Conservation (phyloP, 371 early-diverging fungal species). For the Fennellomyces sp. region DNA sequence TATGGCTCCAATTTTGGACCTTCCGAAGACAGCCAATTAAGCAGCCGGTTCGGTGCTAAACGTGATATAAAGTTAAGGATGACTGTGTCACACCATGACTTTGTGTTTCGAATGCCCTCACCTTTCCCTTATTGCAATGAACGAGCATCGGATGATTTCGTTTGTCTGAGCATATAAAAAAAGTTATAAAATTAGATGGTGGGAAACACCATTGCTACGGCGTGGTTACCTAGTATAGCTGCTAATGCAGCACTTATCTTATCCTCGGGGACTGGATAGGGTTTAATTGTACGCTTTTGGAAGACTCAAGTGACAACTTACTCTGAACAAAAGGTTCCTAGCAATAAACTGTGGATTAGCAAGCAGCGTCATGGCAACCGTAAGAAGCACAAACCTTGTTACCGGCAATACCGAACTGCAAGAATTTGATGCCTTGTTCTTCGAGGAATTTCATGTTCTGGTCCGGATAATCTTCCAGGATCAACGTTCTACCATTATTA, state of each 20-base stretch:
- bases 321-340: conserved; percentile 98
- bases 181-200: neutral
- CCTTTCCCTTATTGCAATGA: conserved; percentile 98
- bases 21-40: conserved; percentile 94
- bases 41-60: conserved; percentile 93
- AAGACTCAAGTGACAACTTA: too few relatives aligned
- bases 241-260: conserved; percentile 87
- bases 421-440: conserved; percentile 80
- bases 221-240: conserved; percentile 78
- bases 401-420: conserved; percentile 96
- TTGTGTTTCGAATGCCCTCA: conserved; percentile 22
- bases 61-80: neutral
- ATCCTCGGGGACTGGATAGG: conserved; percentile 86
- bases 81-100: neutral
- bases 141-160: conserved; percentile 93
- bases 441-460: conserved; percentile 89
- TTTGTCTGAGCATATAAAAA: conserved; percentile 44
- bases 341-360: too few relatives aligned
- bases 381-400: conserved; percentile 71
- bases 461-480: conserved; percentile 94
- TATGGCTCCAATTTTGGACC: conserved; percentile 92
- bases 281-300: too few relatives aligned
- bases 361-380: too few relatives aligned
- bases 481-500: conserved; percentile 66
- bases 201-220: too few relatives aligned